Evolutionary conservation across 1,139 yeast genomes (phyloP).

Genomic region (Blastobotrys persicus): DNA sequence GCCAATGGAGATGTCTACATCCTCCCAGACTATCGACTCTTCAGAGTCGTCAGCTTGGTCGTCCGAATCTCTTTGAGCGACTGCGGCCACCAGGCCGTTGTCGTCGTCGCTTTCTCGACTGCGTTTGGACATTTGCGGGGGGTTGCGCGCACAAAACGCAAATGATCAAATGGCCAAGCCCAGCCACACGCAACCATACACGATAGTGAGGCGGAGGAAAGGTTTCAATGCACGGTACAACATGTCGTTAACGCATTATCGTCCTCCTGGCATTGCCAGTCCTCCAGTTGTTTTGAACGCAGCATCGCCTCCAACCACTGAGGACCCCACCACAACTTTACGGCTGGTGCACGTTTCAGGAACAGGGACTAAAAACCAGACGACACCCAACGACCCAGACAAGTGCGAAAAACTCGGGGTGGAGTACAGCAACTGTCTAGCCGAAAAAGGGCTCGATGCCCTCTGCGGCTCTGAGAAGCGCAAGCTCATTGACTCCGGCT

Average conservation of each 20-base stretch:
- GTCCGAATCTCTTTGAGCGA: background rate
- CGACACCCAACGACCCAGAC: background rate
- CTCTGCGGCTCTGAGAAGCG: background rate
- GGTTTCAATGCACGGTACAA: too few relatives aligned
- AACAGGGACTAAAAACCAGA: background rate
- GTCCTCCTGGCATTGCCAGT: too few relatives aligned
- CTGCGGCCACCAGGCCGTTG: background rate
- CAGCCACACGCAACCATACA: background rate
- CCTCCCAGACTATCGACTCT: constrained; percentile 2
- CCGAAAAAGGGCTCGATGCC: background rate
- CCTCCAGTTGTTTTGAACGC: too few relatives aligned
- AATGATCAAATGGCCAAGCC: background rate
- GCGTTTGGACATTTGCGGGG: background rate
- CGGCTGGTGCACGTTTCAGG: background rate
- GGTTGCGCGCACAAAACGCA: too few relatives aligned
- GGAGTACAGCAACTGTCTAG: constrained; percentile 1
- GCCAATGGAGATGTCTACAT: background rate
- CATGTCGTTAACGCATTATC: too few relatives aligned
- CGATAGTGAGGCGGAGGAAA: too few relatives aligned
- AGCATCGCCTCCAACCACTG: too few relatives aligned
- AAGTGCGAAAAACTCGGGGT: constrained; percentile 3
- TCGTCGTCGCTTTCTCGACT: background rate
- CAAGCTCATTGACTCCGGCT: constrained; percentile 1
- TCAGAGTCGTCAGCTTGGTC: background rate
- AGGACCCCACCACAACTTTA: background rate